Base-by-base conservation (phyloP, 1,139 yeast genomes). In the Tardiomyces blankii region DNA sequence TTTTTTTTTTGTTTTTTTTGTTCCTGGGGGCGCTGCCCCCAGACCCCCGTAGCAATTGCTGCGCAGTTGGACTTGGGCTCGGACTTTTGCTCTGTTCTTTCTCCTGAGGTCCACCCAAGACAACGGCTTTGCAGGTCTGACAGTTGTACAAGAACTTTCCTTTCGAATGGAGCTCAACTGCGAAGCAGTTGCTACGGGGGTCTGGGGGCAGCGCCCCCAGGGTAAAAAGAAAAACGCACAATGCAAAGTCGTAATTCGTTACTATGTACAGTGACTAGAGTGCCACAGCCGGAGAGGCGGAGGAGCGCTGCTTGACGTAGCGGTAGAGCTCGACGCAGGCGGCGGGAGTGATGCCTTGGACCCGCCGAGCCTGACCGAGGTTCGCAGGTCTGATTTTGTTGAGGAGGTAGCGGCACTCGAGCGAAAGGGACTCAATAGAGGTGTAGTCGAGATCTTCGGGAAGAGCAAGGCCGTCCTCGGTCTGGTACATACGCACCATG, bases 301-400 rank as follows among this genome's bases (percentile, higher is more conserved):
- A 5, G 16, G 9, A 5, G 16, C 35, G 35, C 16, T 30, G 28
- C 44, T 54, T 54, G 21, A 61, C 57, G 35, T 49, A 58, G 43
- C 63, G 52, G 49, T 58, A 60, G 30, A 65, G 49, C 46, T 62
- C 66, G 28, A 67, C 57, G 44, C 69, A 62, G 1, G 72, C 72
- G 1, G 71, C 65, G 2, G 97, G 96, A 0, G 97, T 91, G 1
- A 91, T 81, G 0, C 98, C 97, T 58, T 91, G 95, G 16, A 89
- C 83, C 54, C 97, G 73, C 58, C 95, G 74, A 0, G 97, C 97
- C 61, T 91, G 97, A 0, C 97, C 97, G 43, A 91, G 77, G 0
- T 96, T 91, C 47, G 77, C 77, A 0, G 98, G 98, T 51, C 86
- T 83, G 13, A 87, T 77, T 5, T 75, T 73, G 56, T 87, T 85